phyloP scores from a whole-genome alignment of 2,329 filamentous ascomycete genomes.

The Microcera coccophila region DNA sequence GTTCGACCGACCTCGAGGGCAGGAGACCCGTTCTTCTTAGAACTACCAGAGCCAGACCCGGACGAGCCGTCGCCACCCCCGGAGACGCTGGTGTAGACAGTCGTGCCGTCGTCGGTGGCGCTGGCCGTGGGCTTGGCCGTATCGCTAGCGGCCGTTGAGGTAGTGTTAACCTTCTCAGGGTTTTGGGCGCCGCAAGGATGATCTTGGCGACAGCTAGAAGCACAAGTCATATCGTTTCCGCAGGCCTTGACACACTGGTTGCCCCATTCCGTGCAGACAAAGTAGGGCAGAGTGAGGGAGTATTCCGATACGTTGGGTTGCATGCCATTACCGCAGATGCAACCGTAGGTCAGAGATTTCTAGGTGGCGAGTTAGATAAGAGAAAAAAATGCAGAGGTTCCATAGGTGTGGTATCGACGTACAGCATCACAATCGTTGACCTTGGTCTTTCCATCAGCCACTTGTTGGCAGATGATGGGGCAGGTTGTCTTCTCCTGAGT shows the following conservation, averaged over 20 bases:
- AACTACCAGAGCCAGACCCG: slow-evolving; percentile 9
- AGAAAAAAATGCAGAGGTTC: slow-evolving; percentile 12
- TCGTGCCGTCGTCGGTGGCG: slow-evolving; percentile 30
- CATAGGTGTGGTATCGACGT: slow-evolving; percentile 24
- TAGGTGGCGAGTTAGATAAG: slow-evolving; percentile 27
- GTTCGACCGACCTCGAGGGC: slow-evolving; percentile 34
- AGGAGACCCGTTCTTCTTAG: slow-evolving; percentile 18
- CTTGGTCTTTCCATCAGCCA: slow-evolving; percentile 46
- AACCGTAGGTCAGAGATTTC: slow-evolving; percentile 63
- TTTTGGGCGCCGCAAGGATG: slow-evolving; percentile 69
- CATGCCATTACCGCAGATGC: slow-evolving; percentile 64
- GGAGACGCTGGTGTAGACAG: slow-evolving; percentile 32
- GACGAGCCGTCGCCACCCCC: slow-evolving; percentile 8
- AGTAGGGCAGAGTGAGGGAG: slow-evolving; percentile 74
- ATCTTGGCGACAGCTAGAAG: slow-evolving; percentile 57
- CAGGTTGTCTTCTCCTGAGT: slow-evolving; percentile 58
- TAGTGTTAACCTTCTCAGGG: slow-evolving; percentile 57
- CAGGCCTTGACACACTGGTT: slow-evolving; percentile 63
- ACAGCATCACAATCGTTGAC: slow-evolving; percentile 67
- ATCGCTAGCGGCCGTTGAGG: slow-evolving; percentile 39
- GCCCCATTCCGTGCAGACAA: slow-evolving; percentile 68
- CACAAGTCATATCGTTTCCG: slow-evolving; percentile 53
- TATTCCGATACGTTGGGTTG: slow-evolving; percentile 72
- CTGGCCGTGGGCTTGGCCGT: slow-evolving; percentile 38
- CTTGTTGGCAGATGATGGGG: slow-evolving; percentile 68